Conservation (phyloP, 2,329 filamentous ascomycete genomes). For the Xylaria sp. region DNA sequence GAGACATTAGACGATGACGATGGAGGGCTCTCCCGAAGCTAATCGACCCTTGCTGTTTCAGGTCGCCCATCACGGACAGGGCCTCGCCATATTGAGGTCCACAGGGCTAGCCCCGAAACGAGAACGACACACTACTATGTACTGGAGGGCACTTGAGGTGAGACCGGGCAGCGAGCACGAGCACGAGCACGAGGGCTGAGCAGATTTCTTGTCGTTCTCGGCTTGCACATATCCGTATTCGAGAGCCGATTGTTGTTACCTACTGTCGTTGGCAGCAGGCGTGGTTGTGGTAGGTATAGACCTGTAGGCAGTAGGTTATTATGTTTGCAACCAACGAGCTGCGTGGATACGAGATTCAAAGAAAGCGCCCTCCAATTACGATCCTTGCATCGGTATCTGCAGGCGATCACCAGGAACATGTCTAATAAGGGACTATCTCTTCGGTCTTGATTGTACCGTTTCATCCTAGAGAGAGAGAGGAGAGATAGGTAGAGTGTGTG, state of each 20-base stretch:
- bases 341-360: background rate
- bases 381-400: background rate
- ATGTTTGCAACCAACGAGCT: background rate
- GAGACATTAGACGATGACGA: constrained; percentile 28
- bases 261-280: background rate
- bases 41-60: constrained; percentile 31
- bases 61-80: constrained; percentile 20
- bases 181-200: background rate
- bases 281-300: too few species aligned
- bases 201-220: too few species aligned
- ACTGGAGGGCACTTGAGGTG: too few species aligned
- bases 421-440: too few species aligned
- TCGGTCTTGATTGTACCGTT: too few species aligned
- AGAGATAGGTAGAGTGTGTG: background rate
- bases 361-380: background rate
- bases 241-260: too few species aligned
- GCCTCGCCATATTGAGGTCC: constrained; percentile 21
- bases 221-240: background rate
- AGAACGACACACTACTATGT: background rate
- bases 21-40: constrained; percentile 8
- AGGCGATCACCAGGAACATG: background rate
- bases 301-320: background rate
- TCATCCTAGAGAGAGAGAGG: too few species aligned
- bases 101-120: constrained; percentile 21
- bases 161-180: too few species aligned